phyloP scores from a whole-genome alignment of 768 basidiomycete genomes.

The Suillus lakei region DNA sequence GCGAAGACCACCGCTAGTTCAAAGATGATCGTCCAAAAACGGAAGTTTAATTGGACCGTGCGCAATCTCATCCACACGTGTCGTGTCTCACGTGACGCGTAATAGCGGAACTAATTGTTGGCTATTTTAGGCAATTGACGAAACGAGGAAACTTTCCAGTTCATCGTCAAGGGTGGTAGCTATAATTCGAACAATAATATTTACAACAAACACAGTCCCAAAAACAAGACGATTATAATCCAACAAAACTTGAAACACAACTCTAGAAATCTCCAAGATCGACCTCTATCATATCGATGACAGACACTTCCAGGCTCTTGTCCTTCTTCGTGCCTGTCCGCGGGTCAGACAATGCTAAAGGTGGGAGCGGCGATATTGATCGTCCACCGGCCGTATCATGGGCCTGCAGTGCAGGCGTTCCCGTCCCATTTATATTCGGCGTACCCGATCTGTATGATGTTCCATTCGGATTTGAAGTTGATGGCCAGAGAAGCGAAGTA shows the following conservation, averaged over 20 bases:
- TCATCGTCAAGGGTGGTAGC: too few species aligned
- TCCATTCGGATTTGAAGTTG: conserved; percentile 8
- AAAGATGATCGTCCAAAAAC: conserved; percentile 10
- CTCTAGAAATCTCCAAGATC: conserved; percentile 79
- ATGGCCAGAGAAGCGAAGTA: conserved; percentile 19
- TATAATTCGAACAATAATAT: conserved; percentile 9
- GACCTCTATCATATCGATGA: conserved; percentile 72
- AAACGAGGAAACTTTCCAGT: too few species aligned
- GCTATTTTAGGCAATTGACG: background rate
- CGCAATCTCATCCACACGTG: conserved; percentile 11
- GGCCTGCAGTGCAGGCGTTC: conserved; percentile 43
- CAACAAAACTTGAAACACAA: conserved; percentile 10
- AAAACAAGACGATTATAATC: background rate
- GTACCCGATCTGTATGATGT: conserved; percentile 38
- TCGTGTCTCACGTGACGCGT: background rate
- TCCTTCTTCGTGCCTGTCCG: conserved; percentile 33
- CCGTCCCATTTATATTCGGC: conserved; percentile 53
- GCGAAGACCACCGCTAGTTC: conserved; percentile 8
- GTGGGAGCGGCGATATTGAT: conserved; percentile 42
- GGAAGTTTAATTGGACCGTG: conserved; percentile 9
- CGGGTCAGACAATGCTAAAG: conserved; percentile 28
- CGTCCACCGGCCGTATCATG: conserved; percentile 31
- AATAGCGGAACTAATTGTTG: background rate
- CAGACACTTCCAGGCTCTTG: conserved; percentile 56
- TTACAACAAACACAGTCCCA: conserved; percentile 1